Evolutionary conservation across 495 filamentous ascomycete genomes (phyloP).

Genomic region (Xylaria flabelliformis): DNA sequence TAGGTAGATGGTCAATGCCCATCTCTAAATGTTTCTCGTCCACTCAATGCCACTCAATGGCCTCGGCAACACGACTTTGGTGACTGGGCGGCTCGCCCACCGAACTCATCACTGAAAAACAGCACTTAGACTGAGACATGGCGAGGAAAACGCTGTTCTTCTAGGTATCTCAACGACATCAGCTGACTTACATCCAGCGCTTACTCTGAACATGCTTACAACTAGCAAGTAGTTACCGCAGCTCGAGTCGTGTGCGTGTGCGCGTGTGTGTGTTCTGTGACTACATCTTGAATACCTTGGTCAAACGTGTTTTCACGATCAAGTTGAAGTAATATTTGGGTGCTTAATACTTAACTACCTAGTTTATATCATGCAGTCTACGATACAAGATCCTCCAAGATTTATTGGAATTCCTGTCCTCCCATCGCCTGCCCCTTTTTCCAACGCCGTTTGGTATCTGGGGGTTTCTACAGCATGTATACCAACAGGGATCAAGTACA

Average conservation of each 20-base stretch:
- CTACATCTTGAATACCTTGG: not conserved
- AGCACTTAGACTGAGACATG: not conserved
- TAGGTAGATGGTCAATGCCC: slow-evolving; percentile 7
- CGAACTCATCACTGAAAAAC: not conserved
- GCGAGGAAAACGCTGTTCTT: not conserved
- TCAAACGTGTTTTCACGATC: not conserved
- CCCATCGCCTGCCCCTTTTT: slow-evolving; percentile 17
- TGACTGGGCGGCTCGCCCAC: slow-evolving; percentile 6
- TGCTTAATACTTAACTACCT: not conserved
- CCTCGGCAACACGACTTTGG: not conserved
- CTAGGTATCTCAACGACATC: slow-evolving; percentile 12
- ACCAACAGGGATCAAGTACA: slow-evolving; percentile 18
- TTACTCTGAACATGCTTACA: not conserved
- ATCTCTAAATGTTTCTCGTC: slow-evolving; percentile 7
- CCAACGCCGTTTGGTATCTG: not conserved
- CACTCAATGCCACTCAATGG: slow-evolving; percentile 12
- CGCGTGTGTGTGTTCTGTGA: not conserved
- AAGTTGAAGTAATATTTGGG: slow-evolving; percentile 8
- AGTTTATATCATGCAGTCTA: not conserved
- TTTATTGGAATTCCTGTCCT: slow-evolving; percentile 12
- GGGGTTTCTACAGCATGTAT: slow-evolving; percentile 3
- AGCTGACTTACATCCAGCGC: slow-evolving; percentile 7
- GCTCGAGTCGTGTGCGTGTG: not conserved
- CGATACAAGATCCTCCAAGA: slow-evolving; percentile 11
- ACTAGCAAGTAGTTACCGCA: not conserved